These are phyloP conservation scores for Tetrahymena thermophila DNA, from an alignment of 73 alveolate species.

Conservation along the genomic window DNA sequence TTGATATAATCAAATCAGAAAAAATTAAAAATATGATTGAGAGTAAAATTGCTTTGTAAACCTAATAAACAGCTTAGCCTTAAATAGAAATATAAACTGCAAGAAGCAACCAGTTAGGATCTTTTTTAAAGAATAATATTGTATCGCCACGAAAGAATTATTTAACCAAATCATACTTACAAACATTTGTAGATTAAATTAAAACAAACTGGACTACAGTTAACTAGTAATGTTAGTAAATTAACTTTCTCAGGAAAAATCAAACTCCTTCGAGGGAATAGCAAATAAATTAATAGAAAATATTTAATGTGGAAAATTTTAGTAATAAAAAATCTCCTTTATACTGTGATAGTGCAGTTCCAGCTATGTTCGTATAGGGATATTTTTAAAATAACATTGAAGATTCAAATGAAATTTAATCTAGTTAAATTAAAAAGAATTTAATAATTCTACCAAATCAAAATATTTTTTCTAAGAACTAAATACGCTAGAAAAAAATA, in stretches of 20 bases:
- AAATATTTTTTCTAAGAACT: background rate
- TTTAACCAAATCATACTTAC: background rate
- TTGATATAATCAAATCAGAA: background rate
- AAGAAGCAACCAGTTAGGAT: background rate
- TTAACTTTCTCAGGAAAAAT: background rate
- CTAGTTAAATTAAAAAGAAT: background rate
- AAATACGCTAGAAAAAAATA: background rate
- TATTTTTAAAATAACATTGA: background rate
- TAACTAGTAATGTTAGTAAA: background rate
- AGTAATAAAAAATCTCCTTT: background rate
- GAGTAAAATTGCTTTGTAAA: background rate
- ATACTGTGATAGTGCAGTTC: background rate
- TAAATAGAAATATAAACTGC: background rate
- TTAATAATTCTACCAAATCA: background rate
- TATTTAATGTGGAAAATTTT: background rate
- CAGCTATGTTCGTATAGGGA: background rate
- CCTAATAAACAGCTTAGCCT: background rate
- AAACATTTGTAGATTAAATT: background rate
- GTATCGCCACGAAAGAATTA: background rate
- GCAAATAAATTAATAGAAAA: too few species aligned
- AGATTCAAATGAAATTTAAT: background rate
- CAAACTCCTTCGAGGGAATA: background rate
- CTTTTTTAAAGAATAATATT: background rate
- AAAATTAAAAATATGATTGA: background rate
- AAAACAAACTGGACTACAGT: background rate